Evolutionary conservation across 306 rosid species (phyloP), one percentile per base, ranked within the genome.

Genomic region (Datisca glomerata): DNA sequence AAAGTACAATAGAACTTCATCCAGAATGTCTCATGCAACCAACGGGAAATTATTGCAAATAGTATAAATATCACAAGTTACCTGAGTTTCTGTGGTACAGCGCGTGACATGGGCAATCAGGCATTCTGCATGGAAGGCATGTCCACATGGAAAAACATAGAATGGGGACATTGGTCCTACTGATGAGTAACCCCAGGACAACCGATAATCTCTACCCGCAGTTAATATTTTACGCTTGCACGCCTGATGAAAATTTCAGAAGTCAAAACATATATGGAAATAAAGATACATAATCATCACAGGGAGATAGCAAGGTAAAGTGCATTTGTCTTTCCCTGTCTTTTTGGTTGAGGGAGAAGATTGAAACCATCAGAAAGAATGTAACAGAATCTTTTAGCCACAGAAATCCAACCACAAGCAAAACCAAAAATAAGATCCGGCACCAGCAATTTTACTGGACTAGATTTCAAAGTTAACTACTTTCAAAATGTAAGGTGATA

Each of bases 111-210:
- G 97, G 11, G 95, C 84, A 46, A 89, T 74, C 61, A 89, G 63
- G 60, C 97, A 89, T 24, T 77, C 69, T 8, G 97, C 73, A 51
- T 89, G 97, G 75, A 89, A 89, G 65, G 86, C 73, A 33, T 89
- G 95, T 38, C 91, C 93, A 37, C 97, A 89, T 4, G 95, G 97
- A 52, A 83, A 89, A 61, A 89, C 89, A 67, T 83, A 89, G 69
- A 89, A 89, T 2, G 97, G 93, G 38, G 97, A 83, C 93, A 89
- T 80, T 57, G 75, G 80, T 61, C 86, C 97, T 8, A 77, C 78
- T 49, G 89, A 67, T 35, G 85, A 55, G 64, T 60, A 89, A 24
- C 89, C 94, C 53, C 72, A 74, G 38, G 75, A 61, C 60, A 72
- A 55, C 59, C 73, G 79, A 18, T 69, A 63, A 52, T 79, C 97